Base-by-base conservation (phyloP, 345 rosid species). In the Abelmoschus esculentus region DNA sequence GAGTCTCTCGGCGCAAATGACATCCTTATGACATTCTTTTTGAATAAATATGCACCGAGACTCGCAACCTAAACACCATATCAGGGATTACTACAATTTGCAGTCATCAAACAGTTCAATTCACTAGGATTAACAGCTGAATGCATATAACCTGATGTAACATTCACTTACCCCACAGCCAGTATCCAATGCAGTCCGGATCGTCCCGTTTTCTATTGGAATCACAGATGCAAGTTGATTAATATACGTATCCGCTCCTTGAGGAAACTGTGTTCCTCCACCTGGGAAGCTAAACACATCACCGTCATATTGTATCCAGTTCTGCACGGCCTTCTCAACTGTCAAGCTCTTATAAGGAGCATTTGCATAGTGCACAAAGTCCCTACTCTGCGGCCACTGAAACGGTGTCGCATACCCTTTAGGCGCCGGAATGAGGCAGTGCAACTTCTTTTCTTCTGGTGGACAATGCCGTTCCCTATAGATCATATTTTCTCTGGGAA, bases 1-100 rank as follows among this genome's bases (percentile, higher is more conserved):
- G 95, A 0, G 95, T 93, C 98, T 82, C 98, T 84, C 31, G 97
- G 97, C 19, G 98, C 98, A 59, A 93, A 93, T 6, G 98, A 91
- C 98, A 93, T 93, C 5, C 95, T 84, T 10, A 90, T 75, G 2
- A 93, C 97, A 55, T 93, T 93, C 75, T 96, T 87, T 59, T 93
- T 91, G 95, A 93, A 89, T 38, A 93, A 85, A 81, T 89, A 93
- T 0, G 97, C 98, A 68, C 98, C 97, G 90, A 85, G 88, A 80
- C 97, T 93, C 36, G 97, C 98, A 81, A 93, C 98, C 98, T 89
- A 29, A 42, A 46, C 31, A 18, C 36, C 52, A 40, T 7, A 1
- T 18, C n/a, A 6, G 15, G 9, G 18, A 22, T 42, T 42, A 42
- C 46, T 42, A 40, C 44, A 42, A 42, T 42, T 42, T 42, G 46